Evolutionary conservation across 2,329 filamentous ascomycete genomes (phyloP), one percentile per base, ranked within the genome.

Genomic region (Hymenoscyphus albidus): DNA sequence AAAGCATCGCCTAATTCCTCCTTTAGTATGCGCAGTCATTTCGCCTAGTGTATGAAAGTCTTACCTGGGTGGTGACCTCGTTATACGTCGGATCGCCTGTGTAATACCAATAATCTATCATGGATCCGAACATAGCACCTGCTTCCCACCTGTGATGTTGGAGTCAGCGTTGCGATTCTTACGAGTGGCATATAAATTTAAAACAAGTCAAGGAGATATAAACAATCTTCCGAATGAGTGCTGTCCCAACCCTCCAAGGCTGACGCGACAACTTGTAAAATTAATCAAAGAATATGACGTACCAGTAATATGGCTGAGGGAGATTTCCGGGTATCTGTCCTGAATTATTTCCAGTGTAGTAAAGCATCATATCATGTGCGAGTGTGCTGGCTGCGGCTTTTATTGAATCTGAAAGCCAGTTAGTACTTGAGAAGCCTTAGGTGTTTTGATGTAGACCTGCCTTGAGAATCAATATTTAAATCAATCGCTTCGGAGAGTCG

Each of bases 91-190:
- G 78, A 73, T 94, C 90, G 22, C 87, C 88, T 0, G 91, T 94
- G 74, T 92, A 91, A 74, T 88, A 90, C 90, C 91, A 96, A 76
- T 95, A 95, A 72, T 95, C 90, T 62, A 96, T 81, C 67, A 95
- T 79, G 2, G 88, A 81, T 27, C 85, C 85, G 77, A 88, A 82
- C 80, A 93, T 86, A 64, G 89, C 89, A 61, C 90, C 90, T 12
- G 93, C 83, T 70, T 84, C 81, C 82, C 82, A 85, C 32, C 32
- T 35, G 32, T 35, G 32, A 35, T 5, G 32, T 35, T 35, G 32
- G 32, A 35, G 32, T 35, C 32, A 35, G 32, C 32, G 7, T 35
- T 35, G 32, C 5, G 32, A 35, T 35, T 35, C 32, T 5, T 9
- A 35, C 1, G 5, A 35, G 7, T 5, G 5, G 7, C 32, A 35